Base-by-base conservation (phyloP, 495 filamentous ascomycete genomes). In the Trichoderma erinaceum region DNA sequence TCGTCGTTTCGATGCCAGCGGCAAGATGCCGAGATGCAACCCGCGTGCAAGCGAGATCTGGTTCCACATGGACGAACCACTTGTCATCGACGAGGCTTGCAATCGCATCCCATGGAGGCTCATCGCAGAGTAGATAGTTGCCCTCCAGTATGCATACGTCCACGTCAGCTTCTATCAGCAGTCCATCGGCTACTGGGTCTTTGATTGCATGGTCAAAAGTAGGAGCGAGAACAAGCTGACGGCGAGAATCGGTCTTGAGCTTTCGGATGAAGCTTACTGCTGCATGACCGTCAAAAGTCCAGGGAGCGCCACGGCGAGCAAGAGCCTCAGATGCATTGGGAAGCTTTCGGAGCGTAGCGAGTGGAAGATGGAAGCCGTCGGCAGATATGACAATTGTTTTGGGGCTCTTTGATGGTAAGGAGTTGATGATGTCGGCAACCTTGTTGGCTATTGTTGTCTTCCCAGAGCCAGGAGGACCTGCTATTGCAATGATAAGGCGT, bases 361-460 rank as follows among this genome's bases (percentile, higher is more conserved):
- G 69, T 1, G 78, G 69, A 0, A 80, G 71, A 68, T 81, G 79
- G 56, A 80, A 81, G 13, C 79, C 78, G 64, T 81, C 79, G 56
- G 56, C 56, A 16, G 56, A 61, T 32, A 61, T 61, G 16, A 61
- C 56, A 25, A 61, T 32, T 16, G 56, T 32, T 61, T 61, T 61
- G 10, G 56, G 56, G 25, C 27, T 27, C 12, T 32, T 61, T 21
- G 56, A 32, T 75, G 79, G 76, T 41, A 78, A 74, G 21, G 79
- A 66, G 0, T 76, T 68, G 1, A 73, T 71, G 2, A 77, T 72
- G 2, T 66, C 10, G 25, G 35, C 16, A 0, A 82, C 68, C 1
- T 75, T 74, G 23, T 74, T 69, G 1, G 80, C 79, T 13, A 78
- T 81, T 5, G 82, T 84, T 10, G 82, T 81, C 66, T 83, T 84